Conservation (phyloP, 345 rosid genomes). For the Hibiscus tridactylites region DNA sequence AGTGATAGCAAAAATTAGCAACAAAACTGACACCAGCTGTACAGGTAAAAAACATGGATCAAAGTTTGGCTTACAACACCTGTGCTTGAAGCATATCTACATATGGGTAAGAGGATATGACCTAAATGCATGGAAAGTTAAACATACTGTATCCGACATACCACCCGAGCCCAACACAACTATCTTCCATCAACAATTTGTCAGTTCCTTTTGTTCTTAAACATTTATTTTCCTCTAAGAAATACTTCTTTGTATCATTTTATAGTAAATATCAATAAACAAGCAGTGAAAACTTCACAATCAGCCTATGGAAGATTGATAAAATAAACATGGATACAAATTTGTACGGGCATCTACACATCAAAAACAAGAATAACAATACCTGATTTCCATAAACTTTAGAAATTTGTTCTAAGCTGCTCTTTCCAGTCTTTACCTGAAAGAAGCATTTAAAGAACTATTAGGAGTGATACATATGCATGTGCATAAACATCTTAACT, state of each 20-base stretch:
- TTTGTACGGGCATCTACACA: background rate
- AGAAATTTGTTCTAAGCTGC: conserved; percentile 89
- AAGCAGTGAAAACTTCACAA: background rate
- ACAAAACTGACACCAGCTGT: background rate
- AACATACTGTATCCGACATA: background rate
- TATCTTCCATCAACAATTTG: background rate
- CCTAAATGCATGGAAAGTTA: background rate
- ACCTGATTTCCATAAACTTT: conserved; percentile 98
- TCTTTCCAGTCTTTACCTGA: conserved; percentile 78
- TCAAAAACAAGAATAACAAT: conserved; percentile 12
- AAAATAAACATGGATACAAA: background rate
- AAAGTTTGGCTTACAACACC: background rate
- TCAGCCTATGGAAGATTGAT: background rate
- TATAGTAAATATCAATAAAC: background rate
- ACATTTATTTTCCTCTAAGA: background rate
- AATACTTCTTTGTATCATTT: background rate
- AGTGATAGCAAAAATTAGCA: background rate
- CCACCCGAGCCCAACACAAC: background rate
- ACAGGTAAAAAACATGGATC: background rate
- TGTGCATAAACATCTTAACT: background rate
- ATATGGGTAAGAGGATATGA: background rate
- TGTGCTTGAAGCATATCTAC: background rate
- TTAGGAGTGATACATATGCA: background rate
- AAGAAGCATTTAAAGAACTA: conserved; percentile 13
- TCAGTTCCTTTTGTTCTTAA: background rate